Evolutionary conservation across 1,139 yeast genomes (phyloP).

Genomic region (Hansenula lynferdii): DNA sequence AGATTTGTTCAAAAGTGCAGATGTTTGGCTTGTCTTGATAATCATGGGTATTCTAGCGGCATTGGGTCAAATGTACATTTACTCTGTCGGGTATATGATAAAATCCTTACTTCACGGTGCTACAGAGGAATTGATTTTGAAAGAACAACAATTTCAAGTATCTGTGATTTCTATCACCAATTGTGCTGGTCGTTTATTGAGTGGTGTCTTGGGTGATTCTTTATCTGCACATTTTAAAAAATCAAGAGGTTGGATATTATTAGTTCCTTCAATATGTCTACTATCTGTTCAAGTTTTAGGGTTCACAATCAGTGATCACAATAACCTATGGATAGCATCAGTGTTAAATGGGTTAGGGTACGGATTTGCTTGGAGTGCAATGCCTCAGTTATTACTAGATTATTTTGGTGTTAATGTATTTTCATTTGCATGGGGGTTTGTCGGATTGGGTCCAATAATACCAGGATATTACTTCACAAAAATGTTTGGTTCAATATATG

Average conservation of each 20-base stretch:
- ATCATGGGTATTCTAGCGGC: constrained; percentile 49
- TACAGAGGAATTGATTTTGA: constrained; percentile 33
- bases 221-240: constrained; percentile 37
- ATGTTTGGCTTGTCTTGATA: constrained; percentile 46
- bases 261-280: constrained; percentile 34
- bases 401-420: constrained; percentile 50
- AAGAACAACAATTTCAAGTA: constrained; percentile 53
- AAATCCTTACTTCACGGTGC: constrained; percentile 36
- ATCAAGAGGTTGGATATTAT: constrained; percentile 42
- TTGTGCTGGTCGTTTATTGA: constrained; percentile 45
- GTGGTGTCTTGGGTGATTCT: constrained; percentile 51
- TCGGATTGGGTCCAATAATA: constrained; percentile 47
- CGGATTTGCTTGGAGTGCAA: constrained; percentile 52
- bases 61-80: constrained; percentile 58
- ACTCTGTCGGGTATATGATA: constrained; percentile 57
- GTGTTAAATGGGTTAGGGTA: constrained; percentile 48
- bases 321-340: constrained; percentile 35
- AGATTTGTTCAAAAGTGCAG: constrained; percentile 28
- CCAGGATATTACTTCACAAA: constrained; percentile 48
- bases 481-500: constrained; percentile 49
- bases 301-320: constrained; percentile 25
- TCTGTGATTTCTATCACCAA: constrained; percentile 50
- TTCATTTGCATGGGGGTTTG: constrained; percentile 55
- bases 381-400: constrained; percentile 57
- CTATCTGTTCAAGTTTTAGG: constrained; percentile 39